Evolutionary conservation across 768 basidiomycete genomes (phyloP).

Genomic region (Naematelia aurantialba): DNA sequence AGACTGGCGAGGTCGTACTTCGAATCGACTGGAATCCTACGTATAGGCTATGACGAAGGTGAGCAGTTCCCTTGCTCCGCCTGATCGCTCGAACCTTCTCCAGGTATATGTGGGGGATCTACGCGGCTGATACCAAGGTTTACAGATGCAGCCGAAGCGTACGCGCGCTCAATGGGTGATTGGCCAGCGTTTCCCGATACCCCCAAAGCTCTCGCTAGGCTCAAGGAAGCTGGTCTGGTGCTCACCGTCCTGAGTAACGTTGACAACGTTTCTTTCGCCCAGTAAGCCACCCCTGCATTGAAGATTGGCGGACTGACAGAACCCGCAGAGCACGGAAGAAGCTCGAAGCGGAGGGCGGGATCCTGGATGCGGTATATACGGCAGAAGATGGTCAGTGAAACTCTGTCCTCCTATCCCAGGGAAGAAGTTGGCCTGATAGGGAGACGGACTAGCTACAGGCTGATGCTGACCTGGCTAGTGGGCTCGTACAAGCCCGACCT

Average conservation of each 20-base stretch:
- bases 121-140: neutral
- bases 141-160: slow-evolving; percentile 20
- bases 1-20: neutral
- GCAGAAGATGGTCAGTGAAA: slow-evolving; percentile 30
- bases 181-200: slow-evolving; percentile 33
- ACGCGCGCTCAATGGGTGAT: slow-evolving; percentile 12
- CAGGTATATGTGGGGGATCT: neutral
- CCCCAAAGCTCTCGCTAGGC: slow-evolving; percentile 10
- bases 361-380: slow-evolving; percentile 25
- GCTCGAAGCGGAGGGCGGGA: slow-evolving; percentile 14
- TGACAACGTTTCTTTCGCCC: slow-evolving; percentile 21
- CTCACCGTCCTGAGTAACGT: slow-evolving; percentile 30
- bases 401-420: no score
- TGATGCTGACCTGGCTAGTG: slow-evolving; percentile 13
- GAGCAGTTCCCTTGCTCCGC: neutral
- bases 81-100: no score
- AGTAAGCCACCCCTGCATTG: slow-evolving; percentile 11
- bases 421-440: no score
- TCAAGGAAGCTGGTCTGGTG: slow-evolving; percentile 15
- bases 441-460: neutral
- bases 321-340: slow-evolving; percentile 22
- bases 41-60: slow-evolving; percentile 22
- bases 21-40: slow-evolving; percentile 9
- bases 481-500: slow-evolving; percentile 32
- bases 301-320: neutral